phyloP scores from a whole-genome alignment of 140 eudicot genomes.

The Anethum foeniculum region DNA sequence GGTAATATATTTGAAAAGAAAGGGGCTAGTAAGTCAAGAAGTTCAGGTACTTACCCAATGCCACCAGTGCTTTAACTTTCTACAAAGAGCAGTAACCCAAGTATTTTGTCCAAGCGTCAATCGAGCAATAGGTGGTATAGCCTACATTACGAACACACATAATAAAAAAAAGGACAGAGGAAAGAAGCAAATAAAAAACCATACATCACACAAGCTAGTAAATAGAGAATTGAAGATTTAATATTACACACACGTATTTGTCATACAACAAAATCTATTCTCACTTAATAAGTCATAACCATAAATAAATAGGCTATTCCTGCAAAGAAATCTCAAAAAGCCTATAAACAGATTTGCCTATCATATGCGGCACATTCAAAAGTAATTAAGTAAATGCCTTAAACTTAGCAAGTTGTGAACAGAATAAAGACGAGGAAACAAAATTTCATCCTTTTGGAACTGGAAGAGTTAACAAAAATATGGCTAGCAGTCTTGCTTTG shows the following conservation, averaged over 20 bases:
- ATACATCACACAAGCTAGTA: neutral
- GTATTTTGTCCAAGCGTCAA: slow-evolving; percentile 88
- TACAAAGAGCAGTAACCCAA: slow-evolving; percentile 86
- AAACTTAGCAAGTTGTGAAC: neutral
- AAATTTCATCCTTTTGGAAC: neutral
- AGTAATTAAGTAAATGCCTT: neutral
- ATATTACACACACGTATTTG: neutral
- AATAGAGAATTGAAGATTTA: neutral
- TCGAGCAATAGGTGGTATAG: slow-evolving; percentile 85
- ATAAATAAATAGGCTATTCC: neutral
- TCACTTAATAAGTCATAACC: neutral
- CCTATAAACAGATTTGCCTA: neutral
- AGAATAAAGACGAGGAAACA: neutral
- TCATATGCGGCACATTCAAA: neutral
- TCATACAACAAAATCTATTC: neutral
- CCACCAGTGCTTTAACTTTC: slow-evolving; percentile 99
- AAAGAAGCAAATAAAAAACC: neutral
- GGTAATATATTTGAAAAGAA: neutral
- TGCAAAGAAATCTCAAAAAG: neutral
- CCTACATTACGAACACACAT: slow-evolving; percentile 25
- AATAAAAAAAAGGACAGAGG: neutral
- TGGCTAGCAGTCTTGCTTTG: neutral
- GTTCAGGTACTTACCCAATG: slow-evolving; percentile 62
- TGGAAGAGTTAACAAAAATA: neutral
- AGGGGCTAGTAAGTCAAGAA: neutral